Conservation (phyloP, 2,329 filamentous ascomycete species). For the Aspergillus sp. region DNA sequence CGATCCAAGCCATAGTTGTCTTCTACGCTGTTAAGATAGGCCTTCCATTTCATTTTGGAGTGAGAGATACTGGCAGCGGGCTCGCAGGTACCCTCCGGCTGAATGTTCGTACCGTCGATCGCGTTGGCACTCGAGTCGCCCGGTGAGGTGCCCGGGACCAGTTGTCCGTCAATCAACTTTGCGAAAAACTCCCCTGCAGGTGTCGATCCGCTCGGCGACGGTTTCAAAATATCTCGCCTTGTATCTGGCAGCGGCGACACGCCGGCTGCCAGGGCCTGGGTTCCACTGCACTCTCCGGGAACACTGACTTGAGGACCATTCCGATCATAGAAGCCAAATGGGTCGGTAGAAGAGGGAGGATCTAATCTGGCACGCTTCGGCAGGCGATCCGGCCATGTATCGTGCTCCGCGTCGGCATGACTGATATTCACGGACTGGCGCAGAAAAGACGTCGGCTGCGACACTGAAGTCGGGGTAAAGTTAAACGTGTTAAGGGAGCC, state of each 20-base stretch:
- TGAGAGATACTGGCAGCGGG: slow-evolving; percentile 7
- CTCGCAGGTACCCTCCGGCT: slow-evolving; percentile 4
- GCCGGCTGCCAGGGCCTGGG: neutral
- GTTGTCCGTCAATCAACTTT: neutral
- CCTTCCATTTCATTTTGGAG: slow-evolving; percentile 21
- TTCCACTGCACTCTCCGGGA: neutral
- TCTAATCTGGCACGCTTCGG: neutral
- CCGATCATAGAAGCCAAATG: neutral
- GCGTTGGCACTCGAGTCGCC: neutral
- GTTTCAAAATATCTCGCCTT: neutral
- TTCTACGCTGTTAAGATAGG: slow-evolving; percentile 24
- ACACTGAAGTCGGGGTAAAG: slow-evolving; percentile 23
- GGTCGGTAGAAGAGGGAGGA: neutral
- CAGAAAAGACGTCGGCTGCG: slow-evolving; percentile 28
- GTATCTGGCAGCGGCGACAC: neutral
- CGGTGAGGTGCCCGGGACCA: neutral
- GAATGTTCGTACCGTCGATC: slow-evolving; percentile 1
- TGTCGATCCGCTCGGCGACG: neutral
- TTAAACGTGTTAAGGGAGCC: slow-evolving; percentile 18
- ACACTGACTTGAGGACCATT: neutral
- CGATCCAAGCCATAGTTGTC: slow-evolving; percentile 59
- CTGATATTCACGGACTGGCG: slow-evolving; percentile 24
- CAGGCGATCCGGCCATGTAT: neutral
- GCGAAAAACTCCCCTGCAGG: neutral
- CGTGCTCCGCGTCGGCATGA: slow-evolving; percentile 22